These are phyloP conservation scores for Candida glaebosa DNA, from an alignment of 805 yeast species.

Conservation along the genomic window DNA sequence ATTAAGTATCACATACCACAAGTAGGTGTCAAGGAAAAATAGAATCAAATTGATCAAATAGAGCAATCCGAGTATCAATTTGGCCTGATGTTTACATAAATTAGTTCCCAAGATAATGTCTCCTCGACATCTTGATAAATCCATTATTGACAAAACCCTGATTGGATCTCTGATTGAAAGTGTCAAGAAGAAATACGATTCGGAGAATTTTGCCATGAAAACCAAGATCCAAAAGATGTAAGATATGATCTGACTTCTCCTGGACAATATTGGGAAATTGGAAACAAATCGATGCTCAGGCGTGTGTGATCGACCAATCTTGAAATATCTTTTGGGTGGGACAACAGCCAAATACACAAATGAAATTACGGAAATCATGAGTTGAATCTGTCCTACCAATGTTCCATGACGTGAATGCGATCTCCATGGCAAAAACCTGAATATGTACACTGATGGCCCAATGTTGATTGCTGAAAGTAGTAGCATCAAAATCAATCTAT, in stretches of 20 bases:
- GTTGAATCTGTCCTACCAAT: conserved; percentile 22
- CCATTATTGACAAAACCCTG: conserved; percentile 24
- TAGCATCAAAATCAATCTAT: conserved; percentile 13
- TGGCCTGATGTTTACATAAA: conserved; percentile 28
- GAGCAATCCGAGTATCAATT: conserved; percentile 21
- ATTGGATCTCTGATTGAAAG: conserved; percentile 34
- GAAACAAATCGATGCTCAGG: conserved; percentile 16
- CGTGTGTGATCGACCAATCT: conserved; percentile 7
- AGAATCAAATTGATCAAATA: conserved; percentile 26
- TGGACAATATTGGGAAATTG: conserved; percentile 20
- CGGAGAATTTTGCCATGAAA: conserved; percentile 31
- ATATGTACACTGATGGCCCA: conserved; percentile 28
- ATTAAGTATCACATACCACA: conserved; percentile 39
- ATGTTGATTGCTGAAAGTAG: conserved; percentile 18
- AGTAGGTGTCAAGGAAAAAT: conserved; percentile 37
- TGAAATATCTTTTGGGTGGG: conserved; percentile 23
- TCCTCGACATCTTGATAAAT: conserved; percentile 24
- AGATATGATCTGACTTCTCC: conserved; percentile 23
- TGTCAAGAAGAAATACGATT: conserved; percentile 34
- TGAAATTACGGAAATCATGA: conserved; percentile 25
- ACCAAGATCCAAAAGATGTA: conserved; percentile 27
- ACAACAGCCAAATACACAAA: conserved; percentile 26
- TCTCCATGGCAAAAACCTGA: conserved; percentile 22
- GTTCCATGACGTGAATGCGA: conserved; percentile 20
- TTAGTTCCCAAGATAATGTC: conserved; percentile 20